Evolutionary conservation across 2,329 filamentous ascomycete genomes (phyloP).

Genomic region (Fusarium foetens): DNA sequence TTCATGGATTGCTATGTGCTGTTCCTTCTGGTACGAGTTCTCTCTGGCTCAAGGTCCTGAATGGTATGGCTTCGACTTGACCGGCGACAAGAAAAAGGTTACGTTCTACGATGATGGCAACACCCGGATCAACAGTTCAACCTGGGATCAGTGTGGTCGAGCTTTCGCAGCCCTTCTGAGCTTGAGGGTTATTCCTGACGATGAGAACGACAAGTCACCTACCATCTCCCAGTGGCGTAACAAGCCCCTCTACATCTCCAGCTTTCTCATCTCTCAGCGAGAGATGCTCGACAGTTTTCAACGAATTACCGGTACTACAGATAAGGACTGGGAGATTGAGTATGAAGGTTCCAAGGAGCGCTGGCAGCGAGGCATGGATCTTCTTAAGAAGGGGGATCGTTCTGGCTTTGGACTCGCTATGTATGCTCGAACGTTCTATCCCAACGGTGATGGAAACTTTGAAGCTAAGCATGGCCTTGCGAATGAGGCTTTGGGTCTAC

Average conservation of each 20-base stretch:
- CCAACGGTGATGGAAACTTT: constrained; percentile 54
- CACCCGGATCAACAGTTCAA: constrained; percentile 65
- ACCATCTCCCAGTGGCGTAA: constrained; percentile 53
- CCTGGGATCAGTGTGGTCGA: constrained; percentile 67
- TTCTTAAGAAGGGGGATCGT: constrained; percentile 53
- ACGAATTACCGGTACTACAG: constrained; percentile 65
- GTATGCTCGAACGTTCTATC: constrained; percentile 66
- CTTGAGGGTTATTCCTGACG: constrained; percentile 58
- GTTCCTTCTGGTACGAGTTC: constrained; percentile 67
- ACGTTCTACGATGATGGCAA: constrained; percentile 67
- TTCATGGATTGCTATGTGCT: constrained; percentile 62
- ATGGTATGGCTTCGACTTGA: constrained; percentile 62
- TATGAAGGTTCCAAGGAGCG: constrained; percentile 59
- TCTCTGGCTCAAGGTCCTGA: constrained; percentile 53
- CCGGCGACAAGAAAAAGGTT: constrained; percentile 48
- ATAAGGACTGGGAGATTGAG: constrained; percentile 61
- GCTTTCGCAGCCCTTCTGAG: constrained; percentile 62
- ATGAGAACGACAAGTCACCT: constrained; percentile 45
- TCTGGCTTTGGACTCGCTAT: constrained; percentile 60
- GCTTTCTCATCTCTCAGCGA: constrained; percentile 68
- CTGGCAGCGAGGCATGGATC: constrained; percentile 58
- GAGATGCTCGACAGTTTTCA: constrained; percentile 72
- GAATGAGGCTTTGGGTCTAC: constrained; percentile 67
- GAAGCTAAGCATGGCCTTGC: constrained; percentile 49
- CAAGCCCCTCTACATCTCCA: constrained; percentile 60